Conservation (phyloP, 768 basidiomycete species). For the Boletus coccyginus region DNA sequence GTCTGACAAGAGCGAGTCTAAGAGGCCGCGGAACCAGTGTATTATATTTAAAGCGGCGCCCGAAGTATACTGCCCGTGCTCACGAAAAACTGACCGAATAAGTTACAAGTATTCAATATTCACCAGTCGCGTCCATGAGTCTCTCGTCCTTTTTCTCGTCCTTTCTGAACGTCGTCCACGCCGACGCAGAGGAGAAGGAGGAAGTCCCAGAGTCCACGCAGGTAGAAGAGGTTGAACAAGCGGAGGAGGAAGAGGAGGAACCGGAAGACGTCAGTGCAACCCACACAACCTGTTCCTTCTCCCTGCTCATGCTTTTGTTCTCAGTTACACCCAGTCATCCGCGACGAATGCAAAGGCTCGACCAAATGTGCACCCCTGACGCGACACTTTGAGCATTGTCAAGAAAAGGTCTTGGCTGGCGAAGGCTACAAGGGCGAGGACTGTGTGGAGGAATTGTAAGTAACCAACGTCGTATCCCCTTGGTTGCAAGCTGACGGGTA, state of each 20-base stretch:
- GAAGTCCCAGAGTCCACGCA: constrained; percentile 33
- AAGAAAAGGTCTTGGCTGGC: constrained; percentile 81
- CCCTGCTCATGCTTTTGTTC: neutral
- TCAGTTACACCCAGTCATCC: constrained; percentile 66
- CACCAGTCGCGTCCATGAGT: constrained; percentile 32
- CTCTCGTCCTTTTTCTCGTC: constrained; percentile 46
- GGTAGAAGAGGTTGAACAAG: constrained; percentile 41
- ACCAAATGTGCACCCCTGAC: constrained; percentile 64
- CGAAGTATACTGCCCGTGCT: constrained; percentile 22
- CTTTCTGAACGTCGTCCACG: constrained; percentile 39
- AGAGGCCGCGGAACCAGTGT: too few relatives aligned
- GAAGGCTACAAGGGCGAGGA: constrained; percentile 89
- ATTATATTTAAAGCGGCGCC: constrained; percentile 18
- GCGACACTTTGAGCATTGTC: constrained; percentile 88
- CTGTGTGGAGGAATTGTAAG: constrained; percentile 88
- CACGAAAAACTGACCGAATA: constrained; percentile 12
- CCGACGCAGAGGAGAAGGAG: constrained; percentile 36
- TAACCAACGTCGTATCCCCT: constrained; percentile 12
- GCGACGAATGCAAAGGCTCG: constrained; percentile 71
- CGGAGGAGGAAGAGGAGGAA: constrained; percentile 55
- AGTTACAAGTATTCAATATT: too few relatives aligned
- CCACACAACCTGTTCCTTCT: neutral
- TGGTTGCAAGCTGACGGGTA: neutral
- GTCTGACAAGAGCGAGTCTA: too few relatives aligned
- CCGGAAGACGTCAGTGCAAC: constrained; percentile 75